phyloP scores from a whole-genome alignment of 805 yeast species.

The Hanseniaspora hatyaiensis region DNA sequence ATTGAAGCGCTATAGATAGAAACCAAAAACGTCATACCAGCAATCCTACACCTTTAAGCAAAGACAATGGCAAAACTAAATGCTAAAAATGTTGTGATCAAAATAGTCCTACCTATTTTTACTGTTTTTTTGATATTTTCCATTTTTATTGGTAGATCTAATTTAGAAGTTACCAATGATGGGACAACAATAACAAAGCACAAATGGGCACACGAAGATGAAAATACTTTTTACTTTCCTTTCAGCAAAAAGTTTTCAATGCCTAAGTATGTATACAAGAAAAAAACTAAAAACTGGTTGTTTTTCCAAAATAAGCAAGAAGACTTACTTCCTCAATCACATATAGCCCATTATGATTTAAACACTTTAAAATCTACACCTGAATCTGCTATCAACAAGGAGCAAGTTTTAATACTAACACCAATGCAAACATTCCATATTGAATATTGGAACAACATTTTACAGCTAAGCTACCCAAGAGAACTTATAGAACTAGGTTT shows the following conservation, averaged over 20 bases:
- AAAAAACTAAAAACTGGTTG: conserved; percentile 33
- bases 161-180: conserved; percentile 19
- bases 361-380: conserved; percentile 64
- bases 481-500: conserved; percentile 78
- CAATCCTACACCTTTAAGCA: no score
- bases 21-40: no score
- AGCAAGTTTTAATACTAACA: conserved; percentile 73
- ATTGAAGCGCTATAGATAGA: background rate
- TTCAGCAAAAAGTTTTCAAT: conserved; percentile 27
- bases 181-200: conserved; percentile 24
- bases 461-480: conserved; percentile 69
- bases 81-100: conserved; percentile 7
- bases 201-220: conserved; percentile 31
- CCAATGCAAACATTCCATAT: conserved; percentile 82
- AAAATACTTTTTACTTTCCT: conserved; percentile 29
- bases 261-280: conserved; percentile 40
- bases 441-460: conserved; percentile 77
- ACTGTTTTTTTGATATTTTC: conserved; percentile 13
- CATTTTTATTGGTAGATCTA: conserved; percentile 5
- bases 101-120: conserved; percentile 12
- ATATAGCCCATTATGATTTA: conserved; percentile 72
- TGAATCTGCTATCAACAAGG: conserved; percentile 61
- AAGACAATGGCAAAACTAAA: conserved; percentile 8
- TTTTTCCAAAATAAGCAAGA: conserved; percentile 39
- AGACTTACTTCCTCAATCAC: conserved; percentile 55